Base-by-base conservation (phyloP, 345 rosid genomes). In the Diplotaxis tenuifolia region DNA sequence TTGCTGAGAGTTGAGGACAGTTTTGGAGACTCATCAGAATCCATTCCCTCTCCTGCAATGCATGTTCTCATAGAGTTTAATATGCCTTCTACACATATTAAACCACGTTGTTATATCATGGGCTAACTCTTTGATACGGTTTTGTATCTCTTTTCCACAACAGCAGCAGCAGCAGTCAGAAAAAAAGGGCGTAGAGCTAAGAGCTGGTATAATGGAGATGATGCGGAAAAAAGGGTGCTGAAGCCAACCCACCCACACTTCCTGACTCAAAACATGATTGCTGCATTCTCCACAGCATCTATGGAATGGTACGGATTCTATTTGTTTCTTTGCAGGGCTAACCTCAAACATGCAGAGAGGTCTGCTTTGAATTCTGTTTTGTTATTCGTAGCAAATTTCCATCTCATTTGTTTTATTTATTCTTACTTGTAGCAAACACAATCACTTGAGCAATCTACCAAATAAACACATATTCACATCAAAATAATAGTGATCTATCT, bases 171-270 rank as follows among this genome's bases (percentile, higher is more conserved):
- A 91, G 76, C 97, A 93, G 83, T 84, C 91, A 19, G 97, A 93
- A 75, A 83, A 32, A 78, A n/a, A n/a, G n/a, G 96, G 58, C 87
- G 92, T 19, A n/a, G n/a, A n/a, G n/a, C n/a, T n/a, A n/a, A 84
- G 97, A 83, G 94, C 96, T 65, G 94, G 96, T 69, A 97, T 93
- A 75, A 93, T 84, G 96, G 89, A 93, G 85, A 93, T 93, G 98
- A 91, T 91, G 97, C 86, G 88, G 67, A n/a, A 92, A 86, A 82
- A 85, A 97, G 78, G 91, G 89, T 72, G 92, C 92, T 15, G 94
- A 93, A 82, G 38, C 38, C 38, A 7, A 0, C 38, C 38, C 38
- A 32, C 38, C 38, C 38, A 32, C 38, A 32, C 38, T 32, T 32
- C 11, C 38, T 32, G 38, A 32, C 11, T 32, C 38, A 32, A 32